Percentiles rank a stretch among this genome's conserved stretches.
Evolutionary conservation across 257 asterid genomes (phyloP).

Genomic region (Solanum ossicruentum): DNA sequence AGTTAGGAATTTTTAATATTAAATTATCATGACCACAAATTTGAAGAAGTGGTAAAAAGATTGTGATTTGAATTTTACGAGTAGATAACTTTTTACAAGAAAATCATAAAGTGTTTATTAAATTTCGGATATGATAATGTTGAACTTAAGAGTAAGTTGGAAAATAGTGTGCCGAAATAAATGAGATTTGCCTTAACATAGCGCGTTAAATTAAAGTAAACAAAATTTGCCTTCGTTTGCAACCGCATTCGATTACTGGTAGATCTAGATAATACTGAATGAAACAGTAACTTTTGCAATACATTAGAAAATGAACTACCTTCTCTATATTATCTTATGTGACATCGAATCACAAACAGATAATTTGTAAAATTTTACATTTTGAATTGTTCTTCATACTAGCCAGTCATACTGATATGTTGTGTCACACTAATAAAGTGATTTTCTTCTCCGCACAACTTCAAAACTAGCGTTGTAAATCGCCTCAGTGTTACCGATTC

Average conservation of each 20-base stretch:
- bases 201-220: background rate
- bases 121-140: background rate
- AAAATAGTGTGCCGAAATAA: background rate
- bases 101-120: background rate
- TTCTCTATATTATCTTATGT: background rate
- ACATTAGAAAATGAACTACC: background rate
- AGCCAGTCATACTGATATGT: background rate
- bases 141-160: background rate
- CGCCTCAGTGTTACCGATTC: background rate
- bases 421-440: background rate
- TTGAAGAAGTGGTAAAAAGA: background rate
- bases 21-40: background rate
- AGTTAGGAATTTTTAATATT: background rate
- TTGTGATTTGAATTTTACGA: background rate
- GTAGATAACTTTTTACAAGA: background rate
- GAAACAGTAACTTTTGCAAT: background rate
- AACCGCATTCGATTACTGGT: background rate
- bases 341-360: background rate
- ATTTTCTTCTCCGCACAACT: background rate
- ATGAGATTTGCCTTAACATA: background rate
- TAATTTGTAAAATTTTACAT: background rate
- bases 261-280: background rate
- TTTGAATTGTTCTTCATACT: background rate
- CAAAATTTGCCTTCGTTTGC: background rate
- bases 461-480: background rate